These are phyloP conservation scores for Colletotrichum tanaceti DNA, from an alignment of 2,329 filamentous ascomycete species.

Conservation along the genomic window DNA sequence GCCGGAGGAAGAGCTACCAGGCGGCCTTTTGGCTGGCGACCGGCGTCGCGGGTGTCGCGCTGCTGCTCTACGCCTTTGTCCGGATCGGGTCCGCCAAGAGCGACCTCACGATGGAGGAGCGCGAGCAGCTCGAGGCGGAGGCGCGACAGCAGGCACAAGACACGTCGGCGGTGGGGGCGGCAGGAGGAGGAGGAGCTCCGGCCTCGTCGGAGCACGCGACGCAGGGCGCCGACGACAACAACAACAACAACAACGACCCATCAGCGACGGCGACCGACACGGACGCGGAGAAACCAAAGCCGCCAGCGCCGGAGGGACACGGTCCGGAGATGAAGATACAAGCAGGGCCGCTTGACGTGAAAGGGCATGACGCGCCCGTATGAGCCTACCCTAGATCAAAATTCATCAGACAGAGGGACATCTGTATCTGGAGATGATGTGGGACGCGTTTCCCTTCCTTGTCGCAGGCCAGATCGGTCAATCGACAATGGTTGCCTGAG, in stretches of 20 bases:
- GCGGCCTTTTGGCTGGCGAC: slow-evolving; percentile 75
- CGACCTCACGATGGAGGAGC: slow-evolving; percentile 43
- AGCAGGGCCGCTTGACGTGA: background rate
- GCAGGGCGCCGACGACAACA: background rate
- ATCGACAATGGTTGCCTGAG: too few species aligned
- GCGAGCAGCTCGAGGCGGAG: slow-evolving; percentile 39
- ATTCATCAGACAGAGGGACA: background rate
- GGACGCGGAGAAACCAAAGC: slow-evolving; percentile 20
- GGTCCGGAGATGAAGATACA: slow-evolving; percentile 19
- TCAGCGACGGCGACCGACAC: slow-evolving; percentile 27
- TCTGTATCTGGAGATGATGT: background rate
- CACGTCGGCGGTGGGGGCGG: too few species aligned
- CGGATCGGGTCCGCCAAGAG: slow-evolving; percentile 43
- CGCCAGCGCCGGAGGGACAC: slow-evolving; percentile 10
- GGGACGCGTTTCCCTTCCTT: background rate
- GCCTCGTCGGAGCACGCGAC: background rate
- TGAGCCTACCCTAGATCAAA: slow-evolving; percentile 12
- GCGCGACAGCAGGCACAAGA: background rate
- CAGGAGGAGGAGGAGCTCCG: too few species aligned
- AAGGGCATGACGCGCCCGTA: background rate
- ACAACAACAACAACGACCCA: background rate
- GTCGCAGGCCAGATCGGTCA: background rate
- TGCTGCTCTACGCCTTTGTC: slow-evolving; percentile 68
- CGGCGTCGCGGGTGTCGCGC: slow-evolving; percentile 62
- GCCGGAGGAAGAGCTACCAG: slow-evolving; percentile 66